These are phyloP conservation scores for Apiospora marii DNA, from an alignment of 2,329 filamentous ascomycete genomes.

Conservation along the genomic window DNA sequence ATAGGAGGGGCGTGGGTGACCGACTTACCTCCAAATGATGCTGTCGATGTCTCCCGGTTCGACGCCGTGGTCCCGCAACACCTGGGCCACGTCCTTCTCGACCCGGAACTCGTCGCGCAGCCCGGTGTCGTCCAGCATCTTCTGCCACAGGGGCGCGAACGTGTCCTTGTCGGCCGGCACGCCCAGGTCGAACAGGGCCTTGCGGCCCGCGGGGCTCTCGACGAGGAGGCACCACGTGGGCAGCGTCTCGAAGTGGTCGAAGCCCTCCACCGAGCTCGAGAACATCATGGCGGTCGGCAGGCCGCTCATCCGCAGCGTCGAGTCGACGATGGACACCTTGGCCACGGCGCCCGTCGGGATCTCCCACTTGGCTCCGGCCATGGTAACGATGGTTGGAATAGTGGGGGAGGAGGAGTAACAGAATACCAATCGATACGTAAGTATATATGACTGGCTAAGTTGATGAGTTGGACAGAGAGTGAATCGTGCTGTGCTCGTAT, in stretches of 20 bases:
- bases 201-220: conserved; percentile 43
- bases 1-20: no score
- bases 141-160: conserved; percentile 40
- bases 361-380: neutral
- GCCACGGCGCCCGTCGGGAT: neutral
- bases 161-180: conserved; percentile 53
- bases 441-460: neutral
- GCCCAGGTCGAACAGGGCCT: conserved; percentile 55
- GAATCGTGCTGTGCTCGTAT: no score
- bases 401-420: neutral
- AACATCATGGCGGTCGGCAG: neutral
- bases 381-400: neutral
- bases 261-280: neutral
- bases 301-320: neutral
- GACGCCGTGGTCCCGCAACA: neutral
- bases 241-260: conserved; percentile 8
- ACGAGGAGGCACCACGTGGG: conserved; percentile 35
- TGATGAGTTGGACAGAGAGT: neutral
- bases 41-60: neutral
- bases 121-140: conserved; percentile 41
- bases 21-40: conserved; percentile 32
- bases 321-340: conserved; percentile 28
- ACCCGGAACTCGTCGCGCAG: conserved; percentile 33
- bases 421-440: neutral
- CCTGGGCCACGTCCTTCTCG: neutral